Evolutionary conservation across 164 flowering plant species (phyloP).

Genomic region (Stephania yunnanensis): DNA sequence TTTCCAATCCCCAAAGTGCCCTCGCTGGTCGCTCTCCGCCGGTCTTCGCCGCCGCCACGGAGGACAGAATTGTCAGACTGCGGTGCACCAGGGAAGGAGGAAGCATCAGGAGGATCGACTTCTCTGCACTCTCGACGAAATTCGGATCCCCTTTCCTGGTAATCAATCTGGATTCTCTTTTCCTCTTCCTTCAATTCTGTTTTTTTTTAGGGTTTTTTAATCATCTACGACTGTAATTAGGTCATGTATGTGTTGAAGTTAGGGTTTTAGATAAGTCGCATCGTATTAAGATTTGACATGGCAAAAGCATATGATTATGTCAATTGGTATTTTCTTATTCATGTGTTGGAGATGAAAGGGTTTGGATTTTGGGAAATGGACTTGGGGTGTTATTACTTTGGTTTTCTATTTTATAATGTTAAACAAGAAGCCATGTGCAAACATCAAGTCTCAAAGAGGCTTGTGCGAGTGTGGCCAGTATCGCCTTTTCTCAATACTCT

Average conservation of each 20-base stretch:
- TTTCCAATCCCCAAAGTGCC: conserved; percentile 86
- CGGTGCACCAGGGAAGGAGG: conserved; percentile 72
- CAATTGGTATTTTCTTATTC: too few relatives aligned
- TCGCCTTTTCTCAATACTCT: too few relatives aligned
- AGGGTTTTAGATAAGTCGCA: not conserved
- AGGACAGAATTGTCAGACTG: conserved; percentile 44
- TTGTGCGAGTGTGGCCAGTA: too few relatives aligned
- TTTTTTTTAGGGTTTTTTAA: not conserved
- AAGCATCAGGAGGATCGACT: conserved; percentile 44
- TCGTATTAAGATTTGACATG: too few relatives aligned
- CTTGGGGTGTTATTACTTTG: too few relatives aligned
- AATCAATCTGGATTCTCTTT: not conserved
- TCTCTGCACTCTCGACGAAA: conserved; percentile 57
- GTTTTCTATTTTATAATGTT: too few relatives aligned
- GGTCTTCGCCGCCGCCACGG: conserved; percentile 22
- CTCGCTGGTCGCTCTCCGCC: conserved; percentile 69
- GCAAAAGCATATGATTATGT: too few relatives aligned
- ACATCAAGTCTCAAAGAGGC: too few relatives aligned
- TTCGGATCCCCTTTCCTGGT: conserved; percentile 87
- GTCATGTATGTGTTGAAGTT: not conserved
- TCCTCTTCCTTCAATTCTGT: not conserved
- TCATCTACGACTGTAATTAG: not conserved
- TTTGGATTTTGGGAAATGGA: too few relatives aligned
- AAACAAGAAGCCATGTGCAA: too few relatives aligned
- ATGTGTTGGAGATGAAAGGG: too few relatives aligned